phyloP scores from a whole-genome alignment of 202 grass and related monocot genomes.

The Eragrostis tef region DNA sequence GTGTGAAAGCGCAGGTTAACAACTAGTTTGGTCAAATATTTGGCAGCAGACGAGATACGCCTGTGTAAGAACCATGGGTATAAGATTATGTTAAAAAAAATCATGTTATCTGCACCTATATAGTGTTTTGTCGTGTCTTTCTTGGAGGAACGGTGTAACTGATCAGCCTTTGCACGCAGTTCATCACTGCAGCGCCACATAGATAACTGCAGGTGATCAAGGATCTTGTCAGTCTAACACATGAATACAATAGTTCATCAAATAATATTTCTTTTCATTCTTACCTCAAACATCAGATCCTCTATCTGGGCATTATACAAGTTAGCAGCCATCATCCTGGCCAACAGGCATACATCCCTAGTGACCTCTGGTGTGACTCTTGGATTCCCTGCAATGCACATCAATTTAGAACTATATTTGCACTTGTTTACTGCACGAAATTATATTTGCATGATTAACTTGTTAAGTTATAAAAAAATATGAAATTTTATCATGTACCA shows the following conservation, averaged over 20 bases:
- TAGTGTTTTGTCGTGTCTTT: conserved; percentile 91
- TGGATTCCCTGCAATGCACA: conserved; percentile 78
- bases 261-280: conserved; percentile 17
- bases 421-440: not conserved
- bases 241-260: conserved; percentile 5
- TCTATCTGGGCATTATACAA: conserved; percentile 96
- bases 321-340: conserved; percentile 94
- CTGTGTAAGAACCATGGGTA: not conserved
- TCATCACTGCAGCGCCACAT: conserved; percentile 97
- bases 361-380: conserved; percentile 96
- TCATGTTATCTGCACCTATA: conserved; percentile 66
- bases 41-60: conserved; percentile 9
- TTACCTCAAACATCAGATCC: conserved; percentile 97
- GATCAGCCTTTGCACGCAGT: conserved; percentile 61
- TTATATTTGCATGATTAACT: conserved; percentile 36
- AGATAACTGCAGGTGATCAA: conserved; percentile 65
- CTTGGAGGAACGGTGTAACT: conserved; percentile 62
- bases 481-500: conserved; percentile 53
- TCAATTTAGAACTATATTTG: conserved; percentile 41
- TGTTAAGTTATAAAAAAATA: conserved; percentile 19
- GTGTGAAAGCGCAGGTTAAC: not conserved
- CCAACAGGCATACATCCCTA: conserved; percentile 95
- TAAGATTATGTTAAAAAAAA: not conserved
- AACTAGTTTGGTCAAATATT: conserved; percentile 33
- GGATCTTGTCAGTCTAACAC: conserved; percentile 32